Conservation (phyloP, 202 grass and related monocot species). For the Carex sylvatica region DNA sequence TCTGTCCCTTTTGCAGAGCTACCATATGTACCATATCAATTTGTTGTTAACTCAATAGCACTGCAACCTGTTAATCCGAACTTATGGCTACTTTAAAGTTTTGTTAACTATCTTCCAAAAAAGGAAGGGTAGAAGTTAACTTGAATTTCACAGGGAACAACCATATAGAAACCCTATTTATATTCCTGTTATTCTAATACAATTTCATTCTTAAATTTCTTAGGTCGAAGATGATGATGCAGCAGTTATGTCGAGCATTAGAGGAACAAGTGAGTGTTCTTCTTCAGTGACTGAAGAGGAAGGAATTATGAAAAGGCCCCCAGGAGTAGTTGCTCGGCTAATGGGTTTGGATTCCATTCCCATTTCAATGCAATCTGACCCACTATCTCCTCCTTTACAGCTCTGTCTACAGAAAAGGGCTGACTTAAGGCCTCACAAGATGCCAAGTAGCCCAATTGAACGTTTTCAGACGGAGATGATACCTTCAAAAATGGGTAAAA, state of each 20-base stretch:
- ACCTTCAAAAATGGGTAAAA: slow-evolving; percentile 50
- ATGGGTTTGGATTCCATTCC: slow-evolving; percentile 99
- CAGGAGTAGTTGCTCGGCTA: slow-evolving; percentile 80
- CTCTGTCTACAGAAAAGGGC: slow-evolving; percentile 10
- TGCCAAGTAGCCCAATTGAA: slow-evolving; percentile 81
- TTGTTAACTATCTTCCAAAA: slow-evolving; percentile 1
- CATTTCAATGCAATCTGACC: slow-evolving; percentile 34
- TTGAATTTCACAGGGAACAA: background rate
- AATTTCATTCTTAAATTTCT: background rate
- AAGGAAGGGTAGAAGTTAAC: background rate
- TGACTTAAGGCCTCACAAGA: slow-evolving; percentile 52
- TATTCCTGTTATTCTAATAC: background rate
- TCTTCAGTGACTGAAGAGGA: slow-evolving; percentile 69
- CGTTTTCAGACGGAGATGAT: slow-evolving; percentile 64
- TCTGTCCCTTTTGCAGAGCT: background rate
- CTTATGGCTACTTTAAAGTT: background rate
- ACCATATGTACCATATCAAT: background rate
- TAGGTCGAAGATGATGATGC: slow-evolving; percentile 53
- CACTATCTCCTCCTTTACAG: slow-evolving; percentile 39
- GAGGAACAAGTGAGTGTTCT: slow-evolving; percentile 58
- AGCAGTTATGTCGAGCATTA: slow-evolving; percentile 35
- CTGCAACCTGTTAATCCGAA: background rate
- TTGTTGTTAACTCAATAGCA: slow-evolving; percentile 16
- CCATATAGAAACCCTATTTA: background rate
- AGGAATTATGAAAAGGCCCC: slow-evolving; percentile 40